Percentiles rank a stretch among this genome's conserved stretches.
These are phyloP conservation scores for Acephala macrosclerotiorum DNA, from an alignment of 2,329 filamentous ascomycete genomes.

Conservation along the genomic window DNA sequence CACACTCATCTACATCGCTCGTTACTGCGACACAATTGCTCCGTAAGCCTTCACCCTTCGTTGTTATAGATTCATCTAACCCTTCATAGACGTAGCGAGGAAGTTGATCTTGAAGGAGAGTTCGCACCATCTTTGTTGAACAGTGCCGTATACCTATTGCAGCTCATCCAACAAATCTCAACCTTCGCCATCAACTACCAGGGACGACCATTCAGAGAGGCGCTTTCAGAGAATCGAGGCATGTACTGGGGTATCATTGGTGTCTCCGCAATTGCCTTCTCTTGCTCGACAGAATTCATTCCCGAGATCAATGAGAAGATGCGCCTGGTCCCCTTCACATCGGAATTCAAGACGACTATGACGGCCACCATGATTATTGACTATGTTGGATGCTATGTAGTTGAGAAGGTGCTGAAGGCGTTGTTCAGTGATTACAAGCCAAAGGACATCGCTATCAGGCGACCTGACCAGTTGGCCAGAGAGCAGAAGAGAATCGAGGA, in stretches of 20 bases:
- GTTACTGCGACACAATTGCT: conserved; percentile 84
- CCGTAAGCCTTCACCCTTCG: conserved; percentile 65
- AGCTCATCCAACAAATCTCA: conserved; percentile 98
- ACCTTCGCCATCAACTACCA: conserved; percentile 99
- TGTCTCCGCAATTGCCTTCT: conserved; percentile 89
- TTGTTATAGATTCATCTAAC: conserved; percentile 36
- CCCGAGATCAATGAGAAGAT: conserved; percentile 95
- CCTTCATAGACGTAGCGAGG: conserved; percentile 54
- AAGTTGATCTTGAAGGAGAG: conserved; percentile 92
- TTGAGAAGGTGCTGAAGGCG: conserved; percentile 86
- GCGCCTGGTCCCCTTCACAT: conserved; percentile 87
- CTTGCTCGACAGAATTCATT: conserved; percentile 92
- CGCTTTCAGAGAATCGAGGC: conserved; percentile 83
- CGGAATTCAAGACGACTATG: conserved; percentile 88
- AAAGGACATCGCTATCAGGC: conserved; percentile 88
- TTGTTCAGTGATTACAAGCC: conserved; percentile 91
- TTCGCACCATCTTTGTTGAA: conserved; percentile 95
- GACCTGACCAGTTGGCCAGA: conserved; percentile 83
- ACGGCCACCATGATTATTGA: conserved; percentile 86
- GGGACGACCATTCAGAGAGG: conserved; percentile 95
- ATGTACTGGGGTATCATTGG: conserved; percentile 98
- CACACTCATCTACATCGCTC: conserved; percentile 92
- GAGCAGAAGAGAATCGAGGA: conserved; percentile 74
- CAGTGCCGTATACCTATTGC: conserved; percentile 94
- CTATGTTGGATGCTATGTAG: conserved; percentile 84